phyloP scores from a whole-genome alignment of 352 stramenopile species.

The Pythium monospermum region DNA sequence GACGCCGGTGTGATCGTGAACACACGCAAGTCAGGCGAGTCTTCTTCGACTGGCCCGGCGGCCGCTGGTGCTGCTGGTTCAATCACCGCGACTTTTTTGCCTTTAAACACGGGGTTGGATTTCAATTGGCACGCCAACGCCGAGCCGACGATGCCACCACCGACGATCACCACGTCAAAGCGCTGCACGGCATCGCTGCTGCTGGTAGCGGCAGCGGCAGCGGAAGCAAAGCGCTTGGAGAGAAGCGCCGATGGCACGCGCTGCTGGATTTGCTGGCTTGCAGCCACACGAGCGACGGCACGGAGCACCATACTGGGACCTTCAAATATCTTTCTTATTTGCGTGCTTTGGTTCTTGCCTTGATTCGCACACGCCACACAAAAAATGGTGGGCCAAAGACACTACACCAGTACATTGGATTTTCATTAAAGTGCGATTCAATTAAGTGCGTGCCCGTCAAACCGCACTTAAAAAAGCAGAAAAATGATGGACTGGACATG shows the following conservation, averaged over 20 bases:
- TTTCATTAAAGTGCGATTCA: too few relatives aligned
- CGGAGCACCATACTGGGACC: slow-evolving; percentile 25
- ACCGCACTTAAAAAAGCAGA: too few relatives aligned
- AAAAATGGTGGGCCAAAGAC: too few relatives aligned
- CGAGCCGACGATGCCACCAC: slow-evolving; percentile 78
- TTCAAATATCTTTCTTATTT: too few relatives aligned
- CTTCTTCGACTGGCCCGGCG: slow-evolving; percentile 39
- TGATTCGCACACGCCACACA: too few relatives aligned
- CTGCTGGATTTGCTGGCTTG: slow-evolving; percentile 12
- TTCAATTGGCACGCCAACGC: slow-evolving; percentile 80
- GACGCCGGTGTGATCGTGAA: slow-evolving; percentile 89
- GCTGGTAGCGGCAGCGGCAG: slow-evolving; percentile 4
- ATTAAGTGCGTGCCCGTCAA: too few relatives aligned
- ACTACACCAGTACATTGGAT: too few relatives aligned
- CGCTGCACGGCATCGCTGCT: slow-evolving; percentile 33
- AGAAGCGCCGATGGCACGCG: slow-evolving; percentile 9
- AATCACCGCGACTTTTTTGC: slow-evolving; percentile 75
- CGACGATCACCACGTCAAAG: slow-evolving; percentile 82
- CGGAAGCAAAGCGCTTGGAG: slow-evolving; percentile 20
- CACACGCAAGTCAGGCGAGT: slow-evolving; percentile 81
- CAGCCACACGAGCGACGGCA: slow-evolving; percentile 14
- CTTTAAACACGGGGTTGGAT: slow-evolving; percentile 66
- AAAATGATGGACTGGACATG: too few relatives aligned
- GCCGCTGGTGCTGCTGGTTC: slow-evolving; percentile 44
- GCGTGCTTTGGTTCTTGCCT: too few relatives aligned